Base-by-base conservation (phyloP, 2,329 filamentous ascomycete genomes). In the Emmonsiellopsis sp. region DNA sequence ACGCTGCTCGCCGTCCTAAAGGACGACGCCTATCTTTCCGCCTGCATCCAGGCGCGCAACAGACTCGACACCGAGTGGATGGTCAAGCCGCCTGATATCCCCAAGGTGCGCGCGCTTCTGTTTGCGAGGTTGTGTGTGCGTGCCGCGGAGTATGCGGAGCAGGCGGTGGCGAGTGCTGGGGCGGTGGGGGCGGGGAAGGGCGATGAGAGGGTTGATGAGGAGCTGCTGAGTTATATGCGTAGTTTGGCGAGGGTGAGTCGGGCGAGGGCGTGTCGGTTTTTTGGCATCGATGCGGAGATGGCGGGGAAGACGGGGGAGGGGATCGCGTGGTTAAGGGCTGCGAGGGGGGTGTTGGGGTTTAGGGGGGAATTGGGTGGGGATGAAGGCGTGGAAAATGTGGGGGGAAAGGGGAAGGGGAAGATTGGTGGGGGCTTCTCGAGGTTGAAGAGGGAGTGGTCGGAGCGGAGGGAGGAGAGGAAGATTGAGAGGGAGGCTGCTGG, bases 11-110 rank as follows among this genome's bases (percentile, higher is more conserved):
- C 89, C 0, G 89, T 97, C 0, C 69, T 95, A 49, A 97, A 97
- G 62, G 92, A 97, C 65, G 93, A 98, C 63, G 90, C 92, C 0
- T 97, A 96, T 64, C 86, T 92, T 1, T 84, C 86, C 1, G 81
- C 85, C 6, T 85, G 95, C 2, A 83, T 89, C 0, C 88, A 95
- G 62, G 82, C 85, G 53, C 80, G 91, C 47, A 94, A 95, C 65
- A 82, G 85, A 51, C 83, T 85, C 60, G 89, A 91, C 68, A 89
- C 81, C 56, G 92, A 97, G 60, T 98, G 92, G 92, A 97, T 97
- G 90, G 94, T 93, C 68, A 88, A 87, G 62, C 81, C 89, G 0
- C 89, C 92, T 0, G 83, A 89, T 49, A 88, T 96, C 48, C 87
- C 90, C 33, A 91, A 92, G 65, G 90, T 95, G 14, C 84, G 92